phyloP scores from a whole-genome alignment of 169 alveolate genomes.

The Plasmodium gonderi region DNA sequence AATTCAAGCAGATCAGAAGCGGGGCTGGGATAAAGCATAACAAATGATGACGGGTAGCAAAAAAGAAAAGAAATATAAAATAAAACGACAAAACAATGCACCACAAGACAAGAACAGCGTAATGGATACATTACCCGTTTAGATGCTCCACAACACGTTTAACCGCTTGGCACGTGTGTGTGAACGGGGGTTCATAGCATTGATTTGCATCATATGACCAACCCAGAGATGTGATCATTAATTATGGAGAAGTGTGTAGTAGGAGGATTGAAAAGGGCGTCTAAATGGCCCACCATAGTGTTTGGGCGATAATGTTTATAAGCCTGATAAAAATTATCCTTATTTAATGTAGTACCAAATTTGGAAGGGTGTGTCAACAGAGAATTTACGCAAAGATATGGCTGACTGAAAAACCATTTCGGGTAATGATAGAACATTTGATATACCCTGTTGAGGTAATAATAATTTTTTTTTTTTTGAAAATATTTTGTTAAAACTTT shows the following conservation, averaged over 20 bases:
- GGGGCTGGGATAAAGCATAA: background rate
- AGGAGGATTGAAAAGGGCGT: constrained; percentile 5
- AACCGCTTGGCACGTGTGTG: too few relatives aligned
- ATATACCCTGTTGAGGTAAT: constrained; percentile 25
- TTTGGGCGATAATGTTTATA: constrained; percentile 5
- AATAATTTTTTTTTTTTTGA: constrained; percentile 18
- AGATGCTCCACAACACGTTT: background rate
- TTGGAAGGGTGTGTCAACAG: background rate
- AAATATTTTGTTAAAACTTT: constrained; percentile 29
- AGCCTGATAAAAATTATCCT: constrained; percentile 2
- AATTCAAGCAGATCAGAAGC: background rate
- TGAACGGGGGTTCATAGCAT: background rate
- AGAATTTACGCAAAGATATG: constrained; percentile 26
- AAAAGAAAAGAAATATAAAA: background rate
- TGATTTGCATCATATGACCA: constrained; percentile 11
- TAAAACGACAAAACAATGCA: too few relatives aligned
- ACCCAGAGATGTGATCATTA: constrained; percentile 28
- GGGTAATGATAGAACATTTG: constrained; percentile 3
- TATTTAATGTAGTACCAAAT: background rate
- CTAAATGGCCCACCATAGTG: constrained; percentile 2
- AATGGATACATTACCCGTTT: background rate
- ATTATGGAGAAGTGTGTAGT: constrained; percentile 34
- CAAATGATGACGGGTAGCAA: background rate
- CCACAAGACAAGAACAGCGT: background rate
- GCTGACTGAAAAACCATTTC: constrained; percentile 26